Evolutionary conservation across 768 basidiomycete species (phyloP), one percentile per base, ranked within the genome.

Genomic region (Roridomyces roridus): DNA sequence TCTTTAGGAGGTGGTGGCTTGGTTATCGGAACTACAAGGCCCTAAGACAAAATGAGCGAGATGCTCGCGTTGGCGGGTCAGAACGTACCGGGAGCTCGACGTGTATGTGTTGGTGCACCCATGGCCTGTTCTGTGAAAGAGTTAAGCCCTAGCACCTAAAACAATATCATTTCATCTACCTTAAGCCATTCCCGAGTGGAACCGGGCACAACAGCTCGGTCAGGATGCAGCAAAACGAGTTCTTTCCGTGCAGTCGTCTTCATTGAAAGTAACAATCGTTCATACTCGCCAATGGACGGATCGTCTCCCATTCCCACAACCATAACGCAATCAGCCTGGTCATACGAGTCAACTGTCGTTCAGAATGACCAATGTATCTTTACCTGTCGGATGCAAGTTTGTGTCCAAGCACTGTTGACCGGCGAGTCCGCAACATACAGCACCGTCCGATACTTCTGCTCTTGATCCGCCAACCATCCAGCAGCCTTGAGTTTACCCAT

Each of bases 171-270:
- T 50, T 14, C 72, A n/a, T n/a, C 29, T 53, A 92, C 94, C 82
- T 94, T 94, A 47, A 99, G 80, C 96, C 97, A 99, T 70, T 92
- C 91, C 37, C 96, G 84, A 34, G 97, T 99, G 9, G 92, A 95
- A 3, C 96, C 96, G 4, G 95, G 88, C 9, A 83, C 76, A 4
- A 98, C 92, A 20, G 87, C 88, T 35, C 95, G 87, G 68, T 97
- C 93, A 3, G 95, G 88, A 67, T 99, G 97, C 10, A 99, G 79
- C 5, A 99, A 79, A 5, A 99, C 89, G 24, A 99, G 84, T 70
- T 99, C 97, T 73, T 98, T 98, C 51, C 97, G 79, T n/a, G 96
- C 97, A 0, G 96, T 98, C 0, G 96, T 98, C 77, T 98, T 98
- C 82, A 95, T 91, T 1, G 95, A 95, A 37, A 98, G 79, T 20